A percentile compares a stretch with the other conserved stretches of the same genome.
Evolutionary conservation across 371 early-diverging fungal genomes (phyloP).

Genomic region (Nematocida parisii): DNA sequence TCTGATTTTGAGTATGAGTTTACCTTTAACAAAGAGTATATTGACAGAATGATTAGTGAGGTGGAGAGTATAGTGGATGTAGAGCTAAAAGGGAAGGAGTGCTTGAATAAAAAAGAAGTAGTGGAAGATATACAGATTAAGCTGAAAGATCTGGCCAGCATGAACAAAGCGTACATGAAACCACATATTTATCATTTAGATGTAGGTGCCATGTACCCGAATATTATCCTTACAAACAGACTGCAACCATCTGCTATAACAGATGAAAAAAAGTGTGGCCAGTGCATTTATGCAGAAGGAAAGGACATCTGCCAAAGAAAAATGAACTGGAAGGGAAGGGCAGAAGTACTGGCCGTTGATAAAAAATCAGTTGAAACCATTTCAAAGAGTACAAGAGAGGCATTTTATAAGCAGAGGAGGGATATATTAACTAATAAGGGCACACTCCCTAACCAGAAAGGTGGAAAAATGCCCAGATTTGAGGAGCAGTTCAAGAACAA

Average conservation of each 20-base stretch:
- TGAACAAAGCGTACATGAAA: conserved; percentile 74
- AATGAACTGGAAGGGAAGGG: conserved; percentile 95
- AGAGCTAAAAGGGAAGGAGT: conserved; percentile 19
- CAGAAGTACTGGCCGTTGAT: conserved; percentile 86
- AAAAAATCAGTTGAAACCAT: conserved; percentile 85
- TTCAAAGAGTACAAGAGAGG: conserved; percentile 73
- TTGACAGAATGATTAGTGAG: conserved; percentile 76
- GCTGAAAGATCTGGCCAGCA: conserved; percentile 71
- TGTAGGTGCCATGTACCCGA: conserved; percentile 99
- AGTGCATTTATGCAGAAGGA: conserved; percentile 85
- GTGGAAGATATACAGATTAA: conserved; percentile 43
- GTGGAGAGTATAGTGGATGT: conserved; percentile 72
- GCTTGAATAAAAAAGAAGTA: conserved; percentile 43
- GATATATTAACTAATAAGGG: background rate
- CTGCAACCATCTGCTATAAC: conserved; percentile 95
- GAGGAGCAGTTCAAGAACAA: conserved; percentile 76
- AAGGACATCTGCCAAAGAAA: conserved; percentile 83
- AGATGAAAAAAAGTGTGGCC: conserved; percentile 80
- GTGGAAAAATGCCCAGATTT: conserved; percentile 67
- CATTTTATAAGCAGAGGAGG: background rate
- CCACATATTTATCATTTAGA: conserved; percentile 97
- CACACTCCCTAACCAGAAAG: conserved; percentile 39
- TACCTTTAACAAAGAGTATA: conserved; percentile 74
- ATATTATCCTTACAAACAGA: conserved; percentile 96
- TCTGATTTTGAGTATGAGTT: conserved; percentile 88